Evolutionary conservation across 164 flowering plant genomes (phyloP).

Genomic region (Nymphaea thermarum): DNA sequence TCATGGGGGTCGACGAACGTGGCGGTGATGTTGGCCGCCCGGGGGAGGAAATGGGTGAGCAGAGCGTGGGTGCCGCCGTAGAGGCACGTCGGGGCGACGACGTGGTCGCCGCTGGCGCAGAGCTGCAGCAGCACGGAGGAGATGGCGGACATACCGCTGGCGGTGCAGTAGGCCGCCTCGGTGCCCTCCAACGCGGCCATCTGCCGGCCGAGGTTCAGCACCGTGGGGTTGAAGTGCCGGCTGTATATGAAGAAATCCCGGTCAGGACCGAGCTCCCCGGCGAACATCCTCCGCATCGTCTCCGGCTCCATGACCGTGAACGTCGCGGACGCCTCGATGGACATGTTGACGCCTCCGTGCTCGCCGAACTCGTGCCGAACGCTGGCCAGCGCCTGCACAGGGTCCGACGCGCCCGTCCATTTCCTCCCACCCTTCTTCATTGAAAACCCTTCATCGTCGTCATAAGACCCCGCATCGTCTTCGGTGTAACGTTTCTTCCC

Average conservation of each 20-base stretch:
- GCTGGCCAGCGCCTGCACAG: constrained; percentile 56
- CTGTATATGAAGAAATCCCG: constrained; percentile 92
- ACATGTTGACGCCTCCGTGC: constrained; percentile 98
- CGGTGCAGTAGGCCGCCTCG: constrained; percentile 93
- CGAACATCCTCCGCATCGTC: constrained; percentile 75
- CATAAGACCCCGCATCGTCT: background rate
- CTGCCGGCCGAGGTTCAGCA: constrained; percentile 69
- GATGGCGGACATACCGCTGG: constrained; percentile 92
- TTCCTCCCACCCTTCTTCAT: background rate
- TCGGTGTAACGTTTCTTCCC: background rate
- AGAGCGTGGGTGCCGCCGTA: constrained; percentile 95
- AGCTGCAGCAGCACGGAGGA: constrained; percentile 70
- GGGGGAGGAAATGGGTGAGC: constrained; percentile 61
- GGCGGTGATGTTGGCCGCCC: constrained; percentile 63
- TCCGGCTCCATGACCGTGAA: constrained; percentile 99
- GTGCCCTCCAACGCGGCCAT: constrained; percentile 97
- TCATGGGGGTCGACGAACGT: constrained; percentile 62
- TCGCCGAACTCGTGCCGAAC: constrained; percentile 91
- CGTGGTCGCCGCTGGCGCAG: constrained; percentile 64
- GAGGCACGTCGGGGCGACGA: constrained; percentile 63
- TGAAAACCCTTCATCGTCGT: background rate
- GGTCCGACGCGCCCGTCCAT: constrained; percentile 21
- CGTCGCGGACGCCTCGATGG: constrained; percentile 96
- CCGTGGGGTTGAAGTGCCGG: constrained; percentile 96
- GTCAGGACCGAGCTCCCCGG: constrained; percentile 92